These are phyloP conservation scores for Nicotiana knightiana DNA, from an alignment of 257 asterid species.

Conservation along the genomic window DNA sequence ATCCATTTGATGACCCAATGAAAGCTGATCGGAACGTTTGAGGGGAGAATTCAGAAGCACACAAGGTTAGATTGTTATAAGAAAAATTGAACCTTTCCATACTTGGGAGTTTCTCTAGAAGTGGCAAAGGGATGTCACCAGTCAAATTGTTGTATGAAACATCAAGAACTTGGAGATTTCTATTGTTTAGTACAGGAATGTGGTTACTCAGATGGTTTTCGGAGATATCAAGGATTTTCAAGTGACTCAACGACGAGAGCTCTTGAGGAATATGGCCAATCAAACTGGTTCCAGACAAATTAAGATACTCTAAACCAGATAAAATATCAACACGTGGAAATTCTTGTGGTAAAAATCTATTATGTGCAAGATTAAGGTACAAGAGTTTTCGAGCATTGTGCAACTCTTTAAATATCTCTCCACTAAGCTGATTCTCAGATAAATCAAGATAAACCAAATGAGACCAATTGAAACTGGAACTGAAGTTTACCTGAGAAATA, in stretches of 20 bases:
- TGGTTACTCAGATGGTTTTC: slow-evolving; percentile 48
- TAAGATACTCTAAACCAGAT: slow-evolving; percentile 59
- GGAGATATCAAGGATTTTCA: slow-evolving; percentile 68
- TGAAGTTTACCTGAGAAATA: slow-evolving; percentile 67
- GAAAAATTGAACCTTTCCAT: slow-evolving; percentile 80
- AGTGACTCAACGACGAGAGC: slow-evolving; percentile 38
- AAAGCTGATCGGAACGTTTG: slow-evolving; percentile 44
- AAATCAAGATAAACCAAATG: slow-evolving; percentile 66
- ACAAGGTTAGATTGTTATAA: slow-evolving; percentile 73
- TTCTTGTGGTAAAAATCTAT: slow-evolving; percentile 55
- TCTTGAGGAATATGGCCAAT: slow-evolving; percentile 55
- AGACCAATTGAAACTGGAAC: slow-evolving; percentile 52
- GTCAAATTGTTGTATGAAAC: slow-evolving; percentile 75
- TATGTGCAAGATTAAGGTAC: slow-evolving; percentile 77
- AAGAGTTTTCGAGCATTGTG: slow-evolving; percentile 43
- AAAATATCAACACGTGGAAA: slow-evolving; percentile 40
- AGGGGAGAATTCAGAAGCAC: slow-evolving; percentile 41
- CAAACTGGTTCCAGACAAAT: slow-evolving; percentile 65
- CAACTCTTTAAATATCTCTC: slow-evolving; percentile 48
- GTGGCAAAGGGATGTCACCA: slow-evolving; percentile 65
- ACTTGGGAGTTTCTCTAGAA: slow-evolving; percentile 43
- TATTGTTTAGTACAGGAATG: slow-evolving; percentile 44
- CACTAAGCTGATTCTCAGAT: slow-evolving; percentile 76
- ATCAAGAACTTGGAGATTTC: slow-evolving; percentile 54
- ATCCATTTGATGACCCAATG: slow-evolving; percentile 62